Base-by-base conservation (phyloP, 1,284 basidiomycete species). In the Athelia sp. region DNA sequence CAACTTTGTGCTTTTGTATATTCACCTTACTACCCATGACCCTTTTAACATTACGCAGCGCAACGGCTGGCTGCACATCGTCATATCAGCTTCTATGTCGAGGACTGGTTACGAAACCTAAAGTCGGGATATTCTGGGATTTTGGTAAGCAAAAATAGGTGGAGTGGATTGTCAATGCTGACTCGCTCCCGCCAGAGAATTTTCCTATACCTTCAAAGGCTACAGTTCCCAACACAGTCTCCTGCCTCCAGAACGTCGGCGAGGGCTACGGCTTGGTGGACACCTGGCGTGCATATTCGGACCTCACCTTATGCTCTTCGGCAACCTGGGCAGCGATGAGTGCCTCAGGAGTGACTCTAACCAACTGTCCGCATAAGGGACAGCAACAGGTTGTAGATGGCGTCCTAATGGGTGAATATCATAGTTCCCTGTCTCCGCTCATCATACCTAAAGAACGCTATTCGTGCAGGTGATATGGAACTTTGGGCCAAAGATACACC, bases 311-410 rank as follows among this genome's bases (percentile, higher is more conserved):
- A 48, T 62, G 50, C 43, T 61, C 56, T 46, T 52, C 49, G 38
- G 65, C 57, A 62, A 65, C 61, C 50, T 58, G 53, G 3, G 46
- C 26, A 21, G 78, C 82, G 57, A 68, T 83, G 18, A 81, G 82
- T 55, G 73, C 71, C 0, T 81, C 81, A 15, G 81, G 81, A 2
- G 74, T 82, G 8, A 79, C 80, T 13, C 56, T 84, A 43, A 75
- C 71, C 31, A 76, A 82, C 55, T 81, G 77, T 52, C 79, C 79
- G 14, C 77, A 79, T 50, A 79, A 78, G 54, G 78, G 76, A 23
- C 69, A 67, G 49, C 82, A 82, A 50, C 68, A 69, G 19, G 67
- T 69, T 23, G 69, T 66, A 4, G 67, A 71, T 54, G 69, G 69
- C 48, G 71, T 71, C 69, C 55, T 71, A 18, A 35, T 70, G 17